Base-by-base conservation (phyloP, 2,329 filamentous ascomycete genomes). In the Zymoseptoria brevis region DNA sequence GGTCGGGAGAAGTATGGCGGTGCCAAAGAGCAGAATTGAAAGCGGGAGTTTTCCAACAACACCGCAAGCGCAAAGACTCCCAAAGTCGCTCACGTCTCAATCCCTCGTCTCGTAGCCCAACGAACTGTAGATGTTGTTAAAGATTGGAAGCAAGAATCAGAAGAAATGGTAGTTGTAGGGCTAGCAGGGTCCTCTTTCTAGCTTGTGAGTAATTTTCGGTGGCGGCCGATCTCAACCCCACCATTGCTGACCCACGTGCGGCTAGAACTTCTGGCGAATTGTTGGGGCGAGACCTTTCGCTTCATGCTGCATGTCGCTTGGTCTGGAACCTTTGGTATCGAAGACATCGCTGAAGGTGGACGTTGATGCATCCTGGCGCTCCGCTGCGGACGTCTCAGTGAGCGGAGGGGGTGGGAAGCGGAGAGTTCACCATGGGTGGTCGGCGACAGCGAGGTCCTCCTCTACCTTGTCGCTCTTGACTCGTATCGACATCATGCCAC, bases 1-100 rank as follows among this genome's bases (percentile, higher is more conserved):
- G n/a, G 50, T 41, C 35, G 30, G 13, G 24, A 19, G 26, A n/a
- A 16, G 13, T 45, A 45, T 16, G 54, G 48, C 51, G 50, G 11
- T 54, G 19, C 16, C 13, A 54, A 13, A 54, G 24, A 19, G n/a
- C 22, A 24, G 13, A 50, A n/a, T 54, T 35, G 53, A 7, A 16
- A 19, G 54, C 57, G 75, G 78, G 80, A 77, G 75, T 80, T 81
- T 82, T 72, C 59, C 58, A 61, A 60, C 61, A 69, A 69, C 63
- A 64, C 64, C 73, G 76, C 76, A 77, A 80, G 77, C 80, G 79
- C 80, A 81, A 82, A 82, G 67, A 79, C 79, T 78, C 77, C 76
- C 67, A 74, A 82, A 82, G 80, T 82, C 80, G 79, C 79, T 79
- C 78, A 75, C 72, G 11, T 45, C 3, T 16, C 35, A n/a, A n/a